Conservation (phyloP, 202 grass and related monocot genomes). For the Brachypodium distachyon region DNA sequence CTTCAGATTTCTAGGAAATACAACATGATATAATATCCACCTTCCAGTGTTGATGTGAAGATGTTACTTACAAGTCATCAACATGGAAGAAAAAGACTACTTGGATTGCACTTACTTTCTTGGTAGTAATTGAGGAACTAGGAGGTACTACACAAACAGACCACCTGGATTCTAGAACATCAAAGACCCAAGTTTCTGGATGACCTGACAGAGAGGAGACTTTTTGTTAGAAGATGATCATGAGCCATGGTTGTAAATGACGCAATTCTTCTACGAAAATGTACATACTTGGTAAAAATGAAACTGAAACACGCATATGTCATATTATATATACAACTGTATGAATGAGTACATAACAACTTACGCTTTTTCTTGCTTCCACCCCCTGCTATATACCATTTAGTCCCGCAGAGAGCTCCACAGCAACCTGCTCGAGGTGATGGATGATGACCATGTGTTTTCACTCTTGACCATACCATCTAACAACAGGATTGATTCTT, state of each 20-base stretch:
- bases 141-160: slow-evolving; percentile 71
- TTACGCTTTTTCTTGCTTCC: slow-evolving; percentile 99
- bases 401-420: slow-evolving; percentile 90
- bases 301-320: slow-evolving; percentile 1
- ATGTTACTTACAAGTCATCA: not conserved
- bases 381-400: slow-evolving; percentile 96
- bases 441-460: slow-evolving; percentile 83
- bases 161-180: slow-evolving; percentile 83
- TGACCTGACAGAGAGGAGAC: slow-evolving; percentile 53
- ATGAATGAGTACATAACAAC: slow-evolving; percentile 11
- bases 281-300: slow-evolving; percentile 3
- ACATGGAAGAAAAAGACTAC: not conserved
- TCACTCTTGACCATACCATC: slow-evolving; percentile 99
- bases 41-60: not conserved
- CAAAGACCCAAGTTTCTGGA: slow-evolving; percentile 81
- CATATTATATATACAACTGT: not conserved
- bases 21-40: not conserved
- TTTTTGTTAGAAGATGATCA: not conserved
- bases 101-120: slow-evolving; percentile 58
- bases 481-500: slow-evolving; percentile 30
- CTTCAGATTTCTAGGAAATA: not conserved
- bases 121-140: slow-evolving; percentile 76
- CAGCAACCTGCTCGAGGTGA: slow-evolving; percentile 90
- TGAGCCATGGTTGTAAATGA: not conserved
- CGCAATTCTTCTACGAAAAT: not conserved